These are phyloP conservation scores for Yamadazyma atlantica DNA, from an alignment of 1,139 yeast genomes.

Conservation along the genomic window DNA sequence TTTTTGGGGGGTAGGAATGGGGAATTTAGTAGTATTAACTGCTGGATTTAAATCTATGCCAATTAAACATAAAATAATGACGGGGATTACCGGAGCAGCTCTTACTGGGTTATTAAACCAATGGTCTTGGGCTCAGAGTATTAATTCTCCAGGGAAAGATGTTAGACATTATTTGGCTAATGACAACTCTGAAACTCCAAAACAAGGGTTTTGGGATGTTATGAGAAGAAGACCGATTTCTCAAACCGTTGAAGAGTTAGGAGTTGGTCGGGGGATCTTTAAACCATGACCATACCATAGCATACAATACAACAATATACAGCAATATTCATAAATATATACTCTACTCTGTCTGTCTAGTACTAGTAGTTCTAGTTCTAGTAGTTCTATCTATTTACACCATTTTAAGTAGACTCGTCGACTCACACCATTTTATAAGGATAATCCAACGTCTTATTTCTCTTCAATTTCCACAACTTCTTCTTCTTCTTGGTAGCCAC, in stretches of 20 bases:
- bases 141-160: constrained; percentile 41
- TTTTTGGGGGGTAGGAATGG: constrained; percentile 45
- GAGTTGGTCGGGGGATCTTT: constrained; percentile 60
- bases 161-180: constrained; percentile 37
- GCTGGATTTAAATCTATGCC: constrained; percentile 46
- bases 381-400: too few relatives aligned
- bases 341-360: too few relatives aligned
- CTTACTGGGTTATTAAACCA: constrained; percentile 42
- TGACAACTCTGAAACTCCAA: constrained; percentile 31
- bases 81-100: constrained; percentile 43
- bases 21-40: constrained; percentile 42
- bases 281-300: constrained; percentile 21
- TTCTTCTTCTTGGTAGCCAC: constrained; percentile 78
- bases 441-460: constrained; percentile 73
- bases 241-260: constrained; percentile 75
- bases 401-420: too few relatives aligned
- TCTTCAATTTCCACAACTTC: constrained; percentile 84
- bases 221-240: constrained; percentile 81
- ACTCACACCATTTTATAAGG: constrained; percentile 55
- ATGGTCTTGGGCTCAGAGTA: constrained; percentile 44
- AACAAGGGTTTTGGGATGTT: constrained; percentile 81
- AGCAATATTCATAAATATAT: too few relatives aligned
- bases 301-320: background rate
- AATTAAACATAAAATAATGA: constrained; percentile 40
- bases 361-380: background rate